phyloP scores from a whole-genome alignment of 2,329 filamentous ascomycete species.

The Colletotrichum eleusines region DNA sequence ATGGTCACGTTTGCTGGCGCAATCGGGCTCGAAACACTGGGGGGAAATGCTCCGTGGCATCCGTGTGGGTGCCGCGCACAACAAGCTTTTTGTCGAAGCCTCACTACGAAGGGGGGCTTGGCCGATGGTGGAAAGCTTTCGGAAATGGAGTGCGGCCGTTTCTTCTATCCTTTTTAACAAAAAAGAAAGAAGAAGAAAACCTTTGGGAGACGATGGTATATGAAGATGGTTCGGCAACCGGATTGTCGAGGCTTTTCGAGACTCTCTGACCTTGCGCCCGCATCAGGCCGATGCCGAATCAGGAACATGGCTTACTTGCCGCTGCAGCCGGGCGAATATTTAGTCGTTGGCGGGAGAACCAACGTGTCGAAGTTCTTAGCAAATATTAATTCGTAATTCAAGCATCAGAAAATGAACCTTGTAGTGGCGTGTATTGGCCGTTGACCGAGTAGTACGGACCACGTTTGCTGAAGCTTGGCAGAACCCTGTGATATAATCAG shows the following conservation, averaged over 20 bases:
- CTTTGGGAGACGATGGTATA: neutral
- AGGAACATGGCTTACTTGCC: slow-evolving; percentile 1
- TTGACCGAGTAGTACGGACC: neutral
- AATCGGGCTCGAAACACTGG: neutral
- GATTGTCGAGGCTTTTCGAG: neutral
- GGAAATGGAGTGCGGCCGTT: neutral
- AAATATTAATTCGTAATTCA: neutral
- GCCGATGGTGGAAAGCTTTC: neutral
- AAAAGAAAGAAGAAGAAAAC: no score
- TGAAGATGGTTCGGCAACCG: neutral
- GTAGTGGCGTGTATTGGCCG: neutral
- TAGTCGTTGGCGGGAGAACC: neutral
- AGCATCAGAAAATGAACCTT: neutral
- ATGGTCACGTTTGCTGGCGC: neutral
- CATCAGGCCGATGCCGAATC: neutral
- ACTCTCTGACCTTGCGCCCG: neutral
- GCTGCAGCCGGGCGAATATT: slow-evolving; percentile 1
- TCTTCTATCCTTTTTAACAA: no score
- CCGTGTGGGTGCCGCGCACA: neutral
- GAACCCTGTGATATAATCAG: neutral
- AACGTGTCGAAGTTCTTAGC: neutral
- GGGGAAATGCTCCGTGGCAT: no score
- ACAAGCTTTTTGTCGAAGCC: neutral
- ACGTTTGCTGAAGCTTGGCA: neutral
- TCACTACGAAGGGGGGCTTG: neutral